Conservation (phyloP, 495 filamentous ascomycete genomes). For the Trichodelitschia bisporula region DNA sequence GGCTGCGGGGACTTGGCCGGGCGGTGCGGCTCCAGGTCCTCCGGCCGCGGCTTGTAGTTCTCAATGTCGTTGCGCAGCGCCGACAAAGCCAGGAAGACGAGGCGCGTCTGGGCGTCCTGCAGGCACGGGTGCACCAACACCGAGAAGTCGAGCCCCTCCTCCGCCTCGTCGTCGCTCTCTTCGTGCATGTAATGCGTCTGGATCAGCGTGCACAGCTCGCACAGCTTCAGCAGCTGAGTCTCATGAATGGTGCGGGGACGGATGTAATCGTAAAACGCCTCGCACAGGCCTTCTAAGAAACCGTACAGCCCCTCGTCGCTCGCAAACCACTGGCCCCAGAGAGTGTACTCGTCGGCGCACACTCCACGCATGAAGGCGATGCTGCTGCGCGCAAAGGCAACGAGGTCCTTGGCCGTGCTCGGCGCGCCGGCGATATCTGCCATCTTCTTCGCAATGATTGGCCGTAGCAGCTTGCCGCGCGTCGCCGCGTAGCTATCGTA, state of each 20-base stretch:
- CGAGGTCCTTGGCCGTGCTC: constrained; percentile 40
- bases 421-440: constrained; percentile 36
- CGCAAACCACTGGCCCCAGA: constrained; percentile 56
- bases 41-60: constrained; percentile 37
- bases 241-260: constrained; percentile 47
- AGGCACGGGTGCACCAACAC: constrained; percentile 39
- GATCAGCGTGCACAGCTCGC: constrained; percentile 55
- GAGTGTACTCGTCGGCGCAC: constrained; percentile 48
- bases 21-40: constrained; percentile 41
- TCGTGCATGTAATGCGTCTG: constrained; percentile 65
- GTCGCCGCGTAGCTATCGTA: constrained; percentile 39
- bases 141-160: constrained; percentile 30
- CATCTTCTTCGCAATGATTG: constrained; percentile 33
- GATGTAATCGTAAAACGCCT: constrained; percentile 51
- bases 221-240: constrained; percentile 46
- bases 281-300: constrained; percentile 46
- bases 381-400: constrained; percentile 40
- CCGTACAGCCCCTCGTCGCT: constrained; percentile 42
- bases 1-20: constrained; percentile 21
- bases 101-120: constrained; percentile 49
- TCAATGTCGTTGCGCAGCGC: constrained; percentile 46
- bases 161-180: constrained; percentile 29
- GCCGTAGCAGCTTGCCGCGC: constrained; percentile 27
- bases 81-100: constrained; percentile 46
- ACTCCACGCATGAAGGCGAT: constrained; percentile 46